These are phyloP conservation scores for Pestalotiopsis sp. DNA, from an alignment of 2,329 filamentous ascomycete genomes.

Conservation along the genomic window DNA sequence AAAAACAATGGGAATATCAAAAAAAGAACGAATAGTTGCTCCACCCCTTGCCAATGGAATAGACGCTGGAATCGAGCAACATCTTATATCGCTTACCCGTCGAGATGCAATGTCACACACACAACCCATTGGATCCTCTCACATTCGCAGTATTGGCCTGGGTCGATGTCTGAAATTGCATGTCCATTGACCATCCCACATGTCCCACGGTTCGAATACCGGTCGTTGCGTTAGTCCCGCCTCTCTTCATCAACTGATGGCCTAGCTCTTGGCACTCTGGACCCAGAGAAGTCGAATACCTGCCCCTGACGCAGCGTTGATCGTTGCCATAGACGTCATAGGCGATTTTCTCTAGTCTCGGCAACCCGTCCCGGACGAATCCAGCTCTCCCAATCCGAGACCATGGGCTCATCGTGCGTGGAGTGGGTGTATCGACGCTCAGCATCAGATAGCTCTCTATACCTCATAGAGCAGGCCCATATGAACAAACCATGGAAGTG, in stretches of 20 bases:
- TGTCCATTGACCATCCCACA: conserved; percentile 1
- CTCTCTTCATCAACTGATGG: neutral
- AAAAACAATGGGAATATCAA: neutral
- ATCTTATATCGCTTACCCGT: conserved; percentile 9
- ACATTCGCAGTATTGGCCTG: neutral
- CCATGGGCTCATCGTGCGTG: neutral
- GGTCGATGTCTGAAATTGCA: conserved; percentile 8
- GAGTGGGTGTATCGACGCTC: neutral
- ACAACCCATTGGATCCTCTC: neutral
- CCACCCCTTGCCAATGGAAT: neutral
- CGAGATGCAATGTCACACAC: conserved; percentile 4
- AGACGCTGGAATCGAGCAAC: conserved; percentile 6
- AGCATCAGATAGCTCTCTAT: neutral
- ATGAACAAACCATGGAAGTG: neutral
- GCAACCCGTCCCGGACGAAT: conserved; percentile 6
- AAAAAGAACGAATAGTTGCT: neutral
- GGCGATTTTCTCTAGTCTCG: neutral
- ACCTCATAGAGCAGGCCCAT: neutral
- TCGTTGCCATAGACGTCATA: conserved; percentile 12
- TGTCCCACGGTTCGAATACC: conserved; percentile 3
- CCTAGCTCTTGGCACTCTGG: neutral
- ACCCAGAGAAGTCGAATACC: neutral
- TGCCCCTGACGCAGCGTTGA: conserved; percentile 10
- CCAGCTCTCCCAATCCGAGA: neutral
- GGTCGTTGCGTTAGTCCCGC: conserved; percentile 8